A percentile compares a stretch with the other conserved stretches of the same genome.
These are phyloP conservation scores for Cerrena zonata DNA, from an alignment of 1,284 basidiomycete genomes.

Conservation along the genomic window DNA sequence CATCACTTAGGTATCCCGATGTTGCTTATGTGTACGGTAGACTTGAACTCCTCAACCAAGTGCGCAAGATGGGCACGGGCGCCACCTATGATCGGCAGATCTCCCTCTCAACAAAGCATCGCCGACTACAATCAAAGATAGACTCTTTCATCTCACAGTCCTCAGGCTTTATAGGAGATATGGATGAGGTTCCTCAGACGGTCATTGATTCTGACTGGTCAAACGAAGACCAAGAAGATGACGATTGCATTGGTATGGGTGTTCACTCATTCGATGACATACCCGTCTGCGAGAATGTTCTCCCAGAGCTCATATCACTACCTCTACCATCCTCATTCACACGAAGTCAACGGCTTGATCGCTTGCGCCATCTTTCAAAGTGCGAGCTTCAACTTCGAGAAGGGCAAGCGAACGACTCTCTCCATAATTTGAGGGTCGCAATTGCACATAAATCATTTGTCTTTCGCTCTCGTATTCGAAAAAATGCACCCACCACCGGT, in stretches of 20 bases:
- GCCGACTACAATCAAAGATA: not conserved
- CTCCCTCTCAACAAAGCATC: not conserved
- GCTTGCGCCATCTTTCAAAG: too few species aligned
- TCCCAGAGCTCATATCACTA: not conserved
- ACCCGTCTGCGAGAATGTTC: not conserved
- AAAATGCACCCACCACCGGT: too few species aligned
- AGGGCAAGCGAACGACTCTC: not conserved
- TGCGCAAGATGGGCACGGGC: not conserved
- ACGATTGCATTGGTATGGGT: not conserved
- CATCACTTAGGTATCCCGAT: too few species aligned
- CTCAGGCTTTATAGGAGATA: not conserved
- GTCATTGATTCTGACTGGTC: not conserved
- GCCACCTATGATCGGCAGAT: not conserved
- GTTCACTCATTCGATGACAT: not conserved
- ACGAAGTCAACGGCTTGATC: too few species aligned
- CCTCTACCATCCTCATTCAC: too few species aligned
- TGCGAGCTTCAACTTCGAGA: not conserved
- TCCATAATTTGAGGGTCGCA: too few species aligned
- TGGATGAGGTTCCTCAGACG: not conserved
- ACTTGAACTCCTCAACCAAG: too few species aligned
- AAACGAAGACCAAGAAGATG: not conserved
- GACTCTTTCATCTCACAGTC: not conserved
- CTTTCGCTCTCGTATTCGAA: too few species aligned
- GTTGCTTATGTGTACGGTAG: too few species aligned
- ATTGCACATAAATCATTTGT: too few species aligned